Percentiles rank a stretch among this genome's conserved stretches.
phyloP scores from a whole-genome alignment of 768 basidiomycete genomes.

The Crassisporium funariophilum region DNA sequence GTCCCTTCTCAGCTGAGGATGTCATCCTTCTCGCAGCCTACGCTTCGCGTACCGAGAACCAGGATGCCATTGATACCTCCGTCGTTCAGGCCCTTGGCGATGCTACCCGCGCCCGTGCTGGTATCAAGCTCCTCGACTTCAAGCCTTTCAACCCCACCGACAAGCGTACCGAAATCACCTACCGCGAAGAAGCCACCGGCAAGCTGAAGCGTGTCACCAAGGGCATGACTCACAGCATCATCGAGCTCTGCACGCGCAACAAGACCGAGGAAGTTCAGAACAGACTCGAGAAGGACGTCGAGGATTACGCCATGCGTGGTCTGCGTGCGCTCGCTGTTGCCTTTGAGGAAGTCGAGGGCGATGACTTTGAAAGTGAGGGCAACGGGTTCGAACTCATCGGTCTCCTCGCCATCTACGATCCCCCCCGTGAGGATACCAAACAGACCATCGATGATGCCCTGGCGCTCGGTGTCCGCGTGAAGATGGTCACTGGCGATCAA shows the following conservation, averaged over 20 bases:
- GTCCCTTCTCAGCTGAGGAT: constrained; percentile 83
- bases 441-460: constrained; percentile 98
- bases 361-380: constrained; percentile 83
- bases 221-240: constrained; percentile 99
- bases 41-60: constrained; percentile 97
- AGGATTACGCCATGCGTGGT: constrained; percentile 94
- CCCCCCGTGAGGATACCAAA: constrained; percentile 97
- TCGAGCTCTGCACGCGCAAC: constrained; percentile 95
- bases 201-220: constrained; percentile 98
- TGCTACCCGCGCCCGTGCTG: constrained; percentile 71
- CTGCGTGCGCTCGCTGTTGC: constrained; percentile 97
- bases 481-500: constrained; percentile 99
- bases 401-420: constrained; percentile 96
- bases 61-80: constrained; percentile 93
- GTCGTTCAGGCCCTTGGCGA: constrained; percentile 83
- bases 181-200: constrained; percentile 89
- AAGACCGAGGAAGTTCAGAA: constrained; percentile 93
- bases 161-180: constrained; percentile 99
- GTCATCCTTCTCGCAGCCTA: constrained; percentile 94
- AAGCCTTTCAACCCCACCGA: constrained; percentile 99
- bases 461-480: constrained; percentile 95
- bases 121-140: constrained; percentile 97
- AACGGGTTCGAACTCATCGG: constrained; percentile 98
- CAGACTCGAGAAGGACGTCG: constrained; percentile 90
- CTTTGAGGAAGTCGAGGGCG: constrained; percentile 87